These are phyloP conservation scores for Eruca vesicaria DNA, from an alignment of 441 rosid genomes.

Conservation along the genomic window DNA sequence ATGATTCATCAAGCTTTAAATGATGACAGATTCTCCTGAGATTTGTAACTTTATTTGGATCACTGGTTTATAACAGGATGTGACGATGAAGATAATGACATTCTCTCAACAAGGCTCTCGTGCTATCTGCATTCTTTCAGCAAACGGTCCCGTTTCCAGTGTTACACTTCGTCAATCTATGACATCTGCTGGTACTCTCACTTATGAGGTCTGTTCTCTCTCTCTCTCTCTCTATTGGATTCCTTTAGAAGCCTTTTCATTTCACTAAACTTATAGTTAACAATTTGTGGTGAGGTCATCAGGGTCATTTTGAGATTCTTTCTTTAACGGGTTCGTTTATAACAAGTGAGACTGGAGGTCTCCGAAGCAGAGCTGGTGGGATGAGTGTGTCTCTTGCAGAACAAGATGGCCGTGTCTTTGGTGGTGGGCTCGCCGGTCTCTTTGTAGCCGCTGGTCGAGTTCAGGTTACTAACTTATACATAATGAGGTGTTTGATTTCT, in stretches of 20 bases:
- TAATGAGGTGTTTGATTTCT: not conserved
- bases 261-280: not conserved
- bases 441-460: conserved; percentile 92
- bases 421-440: conserved; percentile 97
- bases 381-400: conserved; percentile 95
- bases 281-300: conserved; percentile 14
- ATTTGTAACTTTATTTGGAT: conserved; percentile 4
- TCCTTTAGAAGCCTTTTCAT: too few species aligned
- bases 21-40: not conserved
- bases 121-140: conserved; percentile 89
- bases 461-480: conserved; percentile 50
- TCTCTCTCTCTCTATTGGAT: not conserved
- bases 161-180: conserved; percentile 88
- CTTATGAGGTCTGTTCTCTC: conserved; percentile 69
- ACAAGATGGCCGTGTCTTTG: conserved; percentile 89
- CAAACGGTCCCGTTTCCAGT: conserved; percentile 84
- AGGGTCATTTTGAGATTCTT: conserved; percentile 97
- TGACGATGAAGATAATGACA: conserved; percentile 88
- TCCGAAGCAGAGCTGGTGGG: conserved; percentile 85
- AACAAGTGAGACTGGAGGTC: conserved; percentile 74
- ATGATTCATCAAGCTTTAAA: not conserved
- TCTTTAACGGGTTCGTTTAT: conserved; percentile 85
- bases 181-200: conserved; percentile 90
- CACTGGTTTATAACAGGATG: conserved; percentile 52
- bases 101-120: conserved; percentile 88